Percentiles rank a stretch among this genome's conserved stretches.
These are phyloP conservation scores for Aegilops longissima DNA, from an alignment of 176 grass and related monocot species.

Conservation along the genomic window DNA sequence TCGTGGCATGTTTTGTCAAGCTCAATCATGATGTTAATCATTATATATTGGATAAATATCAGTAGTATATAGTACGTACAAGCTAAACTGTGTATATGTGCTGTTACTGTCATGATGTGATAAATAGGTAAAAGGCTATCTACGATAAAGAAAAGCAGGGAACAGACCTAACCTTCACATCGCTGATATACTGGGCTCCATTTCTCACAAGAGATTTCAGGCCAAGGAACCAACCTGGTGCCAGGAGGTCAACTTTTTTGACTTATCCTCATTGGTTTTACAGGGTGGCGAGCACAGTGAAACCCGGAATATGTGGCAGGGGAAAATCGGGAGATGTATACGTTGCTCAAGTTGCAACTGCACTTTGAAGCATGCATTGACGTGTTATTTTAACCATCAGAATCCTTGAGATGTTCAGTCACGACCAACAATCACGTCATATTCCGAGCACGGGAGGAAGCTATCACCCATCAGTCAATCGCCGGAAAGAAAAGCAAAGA, in stretches of 20 bases:
- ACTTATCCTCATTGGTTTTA: conserved; percentile 26
- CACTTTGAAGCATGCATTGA: conserved; percentile 1
- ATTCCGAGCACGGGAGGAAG: conserved; percentile 11
- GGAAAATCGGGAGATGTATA: not conserved
- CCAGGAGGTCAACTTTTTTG: conserved; percentile 24
- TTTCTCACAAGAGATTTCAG: conserved; percentile 9
- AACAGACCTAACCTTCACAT: conserved; percentile 38
- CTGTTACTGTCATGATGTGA: not conserved
- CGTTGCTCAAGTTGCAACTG: not conserved
- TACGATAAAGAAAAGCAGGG: conserved; percentile 19
- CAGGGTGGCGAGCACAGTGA: conserved; percentile 11
- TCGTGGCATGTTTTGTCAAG: conserved; percentile 30
- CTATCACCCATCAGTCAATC: conserved; percentile 15
- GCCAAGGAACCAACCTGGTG: conserved; percentile 38
- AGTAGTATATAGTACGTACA: not conserved
- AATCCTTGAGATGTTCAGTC: not conserved
- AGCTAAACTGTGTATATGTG: not conserved
- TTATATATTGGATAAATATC: conserved; percentile 2
- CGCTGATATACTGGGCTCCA: not conserved
- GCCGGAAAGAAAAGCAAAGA: not conserved
- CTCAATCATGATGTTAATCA: conserved; percentile 7
- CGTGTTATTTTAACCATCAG: conserved; percentile 23
- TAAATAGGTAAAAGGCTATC: conserved; percentile 15
- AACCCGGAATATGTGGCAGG: conserved; percentile 3
- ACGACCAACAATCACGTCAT: conserved; percentile 32